These are phyloP conservation scores for Jacaranda mimosifolia DNA, from an alignment of 257 asterid species.

Conservation along the genomic window DNA sequence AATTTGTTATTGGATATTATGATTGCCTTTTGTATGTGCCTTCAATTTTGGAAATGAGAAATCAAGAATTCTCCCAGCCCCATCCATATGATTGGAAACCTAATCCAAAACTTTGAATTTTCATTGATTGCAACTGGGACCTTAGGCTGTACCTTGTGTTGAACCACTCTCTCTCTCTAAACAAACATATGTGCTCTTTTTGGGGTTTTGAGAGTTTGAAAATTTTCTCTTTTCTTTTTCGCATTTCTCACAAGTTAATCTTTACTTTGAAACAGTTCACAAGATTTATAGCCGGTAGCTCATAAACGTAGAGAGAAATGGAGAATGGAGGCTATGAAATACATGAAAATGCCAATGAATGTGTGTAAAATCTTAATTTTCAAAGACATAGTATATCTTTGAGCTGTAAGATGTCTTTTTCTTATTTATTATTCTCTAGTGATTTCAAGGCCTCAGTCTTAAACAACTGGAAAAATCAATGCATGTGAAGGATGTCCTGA, in stretches of 20 bases:
- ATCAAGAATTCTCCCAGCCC: neutral
- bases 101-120: neutral
- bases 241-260: slow-evolving; percentile 15
- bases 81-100: neutral
- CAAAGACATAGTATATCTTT: neutral
- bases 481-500: slow-evolving; percentile 89
- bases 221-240: neutral
- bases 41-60: neutral
- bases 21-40: neutral
- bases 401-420: neutral
- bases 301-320: slow-evolving; percentile 14
- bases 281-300: neutral
- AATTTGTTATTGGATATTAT: neutral
- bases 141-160: neutral
- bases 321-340: slow-evolving; percentile 47
- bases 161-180: neutral
- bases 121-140: neutral
- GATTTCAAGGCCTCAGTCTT: slow-evolving; percentile 77
- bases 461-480: slow-evolving; percentile 85
- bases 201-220: slow-evolving; percentile 25
- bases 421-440: neutral
- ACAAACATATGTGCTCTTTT: neutral
- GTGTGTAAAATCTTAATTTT: slow-evolving; percentile 39
- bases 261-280: neutral
- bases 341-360: slow-evolving; percentile 75